Base-by-base conservation (phyloP, 2,329 filamentous ascomycete genomes). In the Zymoseptoria passerinii region DNA sequence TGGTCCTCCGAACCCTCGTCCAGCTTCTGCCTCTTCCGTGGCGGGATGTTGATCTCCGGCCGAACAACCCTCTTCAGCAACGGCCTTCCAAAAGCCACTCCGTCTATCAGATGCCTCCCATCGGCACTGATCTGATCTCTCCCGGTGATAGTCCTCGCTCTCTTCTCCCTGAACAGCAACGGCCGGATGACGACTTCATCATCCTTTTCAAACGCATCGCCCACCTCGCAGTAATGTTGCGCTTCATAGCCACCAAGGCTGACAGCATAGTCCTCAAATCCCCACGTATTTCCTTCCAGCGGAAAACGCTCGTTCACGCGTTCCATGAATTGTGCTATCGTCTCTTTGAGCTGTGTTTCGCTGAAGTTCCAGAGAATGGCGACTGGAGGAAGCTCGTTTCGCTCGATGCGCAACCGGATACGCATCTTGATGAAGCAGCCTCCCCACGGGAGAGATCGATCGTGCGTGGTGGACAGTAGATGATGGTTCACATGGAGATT, bases 261-360 rank as follows among this genome's bases (percentile, higher is more conserved):
- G 28, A 96, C 89, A 8, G 83, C 83, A 72, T 97, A 97, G 71
- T 96, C 90, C 68, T 96, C 92, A 3, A 96, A 75, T 0, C 90
- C 90, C 90, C 90, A 96, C 60, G 90, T 80, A 48, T 80, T 80
- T 58, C 86, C 85, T 75, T 96, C 91, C 0, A 97, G 82, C 0
- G 92, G 91, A 1, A 96, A 77, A 16, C 88, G 80, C 50, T 89
- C 83, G 73, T 95, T 92, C 65, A 96, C 79, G 61, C 90, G 82
- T 63, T 88, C 84, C 44, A 96, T 78, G 1, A 96, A 81, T 65
- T 87, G 84, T 28, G 88, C 82, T 60, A 96, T 80, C 1, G 90
- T 95, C 55, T 66, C 59, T 28, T 64, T 65, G 28, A 62, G 60
- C 23, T 65, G 60, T 6, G 64, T 63, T 13, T 66, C 75, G 54